Evolutionary conservation across 2,329 filamentous ascomycete species (phyloP).

Genomic region (Botryotinia globosa): DNA sequence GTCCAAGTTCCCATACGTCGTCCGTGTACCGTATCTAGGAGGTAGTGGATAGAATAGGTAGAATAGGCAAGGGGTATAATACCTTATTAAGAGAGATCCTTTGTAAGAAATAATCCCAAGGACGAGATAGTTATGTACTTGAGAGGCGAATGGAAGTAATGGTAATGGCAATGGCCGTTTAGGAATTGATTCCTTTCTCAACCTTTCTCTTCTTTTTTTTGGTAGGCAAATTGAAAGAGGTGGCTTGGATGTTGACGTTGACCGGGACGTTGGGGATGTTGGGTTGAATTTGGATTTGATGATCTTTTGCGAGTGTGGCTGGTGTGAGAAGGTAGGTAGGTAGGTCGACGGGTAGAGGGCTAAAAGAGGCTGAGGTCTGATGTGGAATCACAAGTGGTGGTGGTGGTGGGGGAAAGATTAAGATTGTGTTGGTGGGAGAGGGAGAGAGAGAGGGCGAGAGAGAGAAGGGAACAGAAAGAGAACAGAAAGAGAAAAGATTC

Average conservation of each 20-base stretch:
- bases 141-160: neutral
- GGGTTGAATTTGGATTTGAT: neutral
- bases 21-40: neutral
- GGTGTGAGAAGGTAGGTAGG: neutral
- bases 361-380: neutral
- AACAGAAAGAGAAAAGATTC: neutral
- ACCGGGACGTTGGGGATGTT: no score
- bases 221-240: neutral
- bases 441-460: no score
- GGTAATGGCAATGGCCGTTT: no score
- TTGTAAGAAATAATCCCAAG: neutral
- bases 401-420: neutral
- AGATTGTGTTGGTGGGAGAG: no score
- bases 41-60: no score
- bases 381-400: neutral
- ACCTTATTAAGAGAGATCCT: neutral
- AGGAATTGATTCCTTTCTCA: neutral
- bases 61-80: no score
- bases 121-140: neutral
- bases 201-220: neutral
- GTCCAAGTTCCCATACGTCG: neutral
- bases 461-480: no score
- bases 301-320: conserved; percentile 1
- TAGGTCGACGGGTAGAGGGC: neutral
- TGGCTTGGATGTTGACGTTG: neutral